These are phyloP conservation scores for Cylindrodendrum hubeiense DNA, from an alignment of 2,329 filamentous ascomycete genomes.

Conservation along the genomic window DNA sequence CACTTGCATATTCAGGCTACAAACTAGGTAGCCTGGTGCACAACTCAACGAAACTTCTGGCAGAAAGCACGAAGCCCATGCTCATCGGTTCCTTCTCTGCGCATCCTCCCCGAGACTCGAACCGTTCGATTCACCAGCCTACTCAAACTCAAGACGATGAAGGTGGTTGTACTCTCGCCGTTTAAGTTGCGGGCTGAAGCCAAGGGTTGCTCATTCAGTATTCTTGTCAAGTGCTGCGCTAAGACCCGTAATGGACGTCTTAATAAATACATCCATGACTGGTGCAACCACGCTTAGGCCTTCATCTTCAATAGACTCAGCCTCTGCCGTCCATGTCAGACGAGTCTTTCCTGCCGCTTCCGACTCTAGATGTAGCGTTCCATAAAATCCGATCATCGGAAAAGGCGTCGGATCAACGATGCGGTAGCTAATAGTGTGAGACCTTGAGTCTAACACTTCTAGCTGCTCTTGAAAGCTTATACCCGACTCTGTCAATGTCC, in stretches of 20 bases:
- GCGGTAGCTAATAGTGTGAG: constrained; percentile 8
- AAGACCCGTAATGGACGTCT: constrained; percentile 2
- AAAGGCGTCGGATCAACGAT: constrained; percentile 6
- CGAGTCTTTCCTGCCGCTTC: neutral
- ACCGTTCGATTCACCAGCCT: no score
- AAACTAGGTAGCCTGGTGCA: no score
- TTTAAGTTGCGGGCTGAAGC: no score
- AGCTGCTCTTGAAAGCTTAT: constrained; percentile 3
- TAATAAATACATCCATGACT: constrained; percentile 6
- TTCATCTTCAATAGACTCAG: constrained; percentile 1
- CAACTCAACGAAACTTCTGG: no score
- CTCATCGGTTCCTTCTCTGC: no score
- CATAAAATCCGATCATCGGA: constrained; percentile 7
- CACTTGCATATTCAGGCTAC: no score
- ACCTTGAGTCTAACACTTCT: neutral
- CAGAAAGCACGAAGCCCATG: no score
- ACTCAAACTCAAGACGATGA: no score
- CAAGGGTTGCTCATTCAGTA: no score
- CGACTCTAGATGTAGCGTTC: neutral
- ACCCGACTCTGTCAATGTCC: neutral
- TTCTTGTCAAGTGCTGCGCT: neutral
- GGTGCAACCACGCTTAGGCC: neutral
- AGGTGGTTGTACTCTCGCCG: no score
- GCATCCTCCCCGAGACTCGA: no score
- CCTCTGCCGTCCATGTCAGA: neutral